Conservation (phyloP, 805 yeast species). For the Myxozyma monticola region DNA sequence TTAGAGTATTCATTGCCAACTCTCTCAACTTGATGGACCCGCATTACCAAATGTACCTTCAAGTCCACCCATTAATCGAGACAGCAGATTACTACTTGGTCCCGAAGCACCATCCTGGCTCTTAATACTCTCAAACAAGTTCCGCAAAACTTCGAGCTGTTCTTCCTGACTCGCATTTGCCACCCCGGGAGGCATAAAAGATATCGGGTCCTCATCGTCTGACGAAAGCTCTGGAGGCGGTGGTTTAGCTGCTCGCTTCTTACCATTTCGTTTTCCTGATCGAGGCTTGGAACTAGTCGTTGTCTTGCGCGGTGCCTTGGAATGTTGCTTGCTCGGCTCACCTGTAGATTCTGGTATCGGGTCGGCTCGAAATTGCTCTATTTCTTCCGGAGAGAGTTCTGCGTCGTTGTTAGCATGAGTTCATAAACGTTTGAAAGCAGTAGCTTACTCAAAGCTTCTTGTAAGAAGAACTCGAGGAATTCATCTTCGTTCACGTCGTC, state of each 20-base stretch:
- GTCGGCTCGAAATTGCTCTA: slow-evolving; percentile 43
- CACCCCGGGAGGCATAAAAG: slow-evolving; percentile 10
- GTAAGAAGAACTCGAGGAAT: slow-evolving; percentile 62
- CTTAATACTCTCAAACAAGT: slow-evolving; percentile 37
- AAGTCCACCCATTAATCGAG: slow-evolving; percentile 20
- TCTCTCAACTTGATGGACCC: too few relatives aligned
- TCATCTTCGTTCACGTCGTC: slow-evolving; percentile 58
- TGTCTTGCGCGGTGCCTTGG: background rate
- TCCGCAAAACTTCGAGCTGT: slow-evolving; percentile 28
- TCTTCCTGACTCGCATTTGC: slow-evolving; percentile 1
- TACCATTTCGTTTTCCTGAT: too few relatives aligned
- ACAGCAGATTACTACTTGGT: slow-evolving; percentile 43
- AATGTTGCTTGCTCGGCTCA: background rate
- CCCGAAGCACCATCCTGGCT: slow-evolving; percentile 39
- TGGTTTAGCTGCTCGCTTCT: too few relatives aligned
- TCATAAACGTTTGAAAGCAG: background rate
- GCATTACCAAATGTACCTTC: too few relatives aligned
- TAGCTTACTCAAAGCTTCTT: slow-evolving; percentile 48
- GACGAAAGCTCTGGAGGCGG: too few relatives aligned
- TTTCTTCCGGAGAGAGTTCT: slow-evolving; percentile 47
- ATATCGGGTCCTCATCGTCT: slow-evolving; percentile 13
- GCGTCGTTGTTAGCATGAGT: background rate
- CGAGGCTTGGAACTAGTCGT: too few relatives aligned
- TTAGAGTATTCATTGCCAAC: too few relatives aligned
- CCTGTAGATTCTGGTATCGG: slow-evolving; percentile 8